Conservation (phyloP, 225 moss, liverwort and hornwort genomes). For the Pseudisothecium myosuroides region DNA sequence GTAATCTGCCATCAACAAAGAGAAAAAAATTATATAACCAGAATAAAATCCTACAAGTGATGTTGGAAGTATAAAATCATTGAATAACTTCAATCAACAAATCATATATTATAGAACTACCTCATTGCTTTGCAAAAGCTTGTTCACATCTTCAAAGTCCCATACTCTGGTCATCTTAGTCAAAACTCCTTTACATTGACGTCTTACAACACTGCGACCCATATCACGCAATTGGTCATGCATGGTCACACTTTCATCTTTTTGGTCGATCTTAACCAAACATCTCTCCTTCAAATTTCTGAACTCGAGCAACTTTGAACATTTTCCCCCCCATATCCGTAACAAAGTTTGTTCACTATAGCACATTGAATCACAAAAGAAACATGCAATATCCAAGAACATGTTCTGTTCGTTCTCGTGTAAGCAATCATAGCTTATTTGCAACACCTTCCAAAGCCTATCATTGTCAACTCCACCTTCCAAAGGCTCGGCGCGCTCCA, state of each 20-base stretch:
- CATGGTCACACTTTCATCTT: background rate
- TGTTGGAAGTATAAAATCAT: background rate
- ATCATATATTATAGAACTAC: background rate
- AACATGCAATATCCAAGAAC: background rate
- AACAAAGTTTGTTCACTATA: background rate
- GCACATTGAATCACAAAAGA: background rate
- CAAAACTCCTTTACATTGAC: background rate
- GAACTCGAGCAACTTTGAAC: rapidly evolving
- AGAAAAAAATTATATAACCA: background rate
- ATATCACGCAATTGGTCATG: background rate
- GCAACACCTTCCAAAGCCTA: background rate
- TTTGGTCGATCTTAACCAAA: background rate
- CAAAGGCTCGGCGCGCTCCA: background rate
- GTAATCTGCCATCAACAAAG: background rate
- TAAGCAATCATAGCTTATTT: background rate
- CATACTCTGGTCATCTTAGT: background rate
- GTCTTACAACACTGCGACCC: background rate
- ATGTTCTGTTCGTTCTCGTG: background rate
- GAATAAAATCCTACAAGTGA: background rate
- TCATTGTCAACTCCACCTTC: background rate
- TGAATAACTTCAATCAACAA: background rate
- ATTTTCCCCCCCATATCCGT: background rate
- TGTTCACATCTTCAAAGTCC: background rate
- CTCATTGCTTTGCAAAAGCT: background rate
- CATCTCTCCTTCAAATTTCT: background rate